Evolutionary conservation across 768 basidiomycete species (phyloP).

Genomic region (Tulasnella calospora): DNA sequence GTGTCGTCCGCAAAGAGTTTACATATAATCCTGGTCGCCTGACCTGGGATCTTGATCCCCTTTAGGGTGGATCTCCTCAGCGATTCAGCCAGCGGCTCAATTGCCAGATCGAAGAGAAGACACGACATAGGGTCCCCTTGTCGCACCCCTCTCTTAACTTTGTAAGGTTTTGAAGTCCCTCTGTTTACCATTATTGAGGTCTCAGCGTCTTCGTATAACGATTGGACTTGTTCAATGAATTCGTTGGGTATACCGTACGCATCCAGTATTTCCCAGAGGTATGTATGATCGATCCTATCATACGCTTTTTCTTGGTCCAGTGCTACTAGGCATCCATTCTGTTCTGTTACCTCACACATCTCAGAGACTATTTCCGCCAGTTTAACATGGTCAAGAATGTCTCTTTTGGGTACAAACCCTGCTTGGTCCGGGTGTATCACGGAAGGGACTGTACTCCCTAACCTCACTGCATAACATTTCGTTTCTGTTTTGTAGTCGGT

Average conservation of each 20-base stretch:
- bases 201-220: too few relatives aligned
- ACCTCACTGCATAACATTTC: background rate
- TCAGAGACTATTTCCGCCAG: constrained; percentile 20
- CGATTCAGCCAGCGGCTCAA: constrained; percentile 15
- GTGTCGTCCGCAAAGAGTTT: constrained; percentile 34
- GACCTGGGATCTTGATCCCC: constrained; percentile 24
- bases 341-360: constrained; percentile 13
- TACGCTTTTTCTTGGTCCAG: constrained; percentile 25
- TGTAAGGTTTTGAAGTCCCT: too few relatives aligned
- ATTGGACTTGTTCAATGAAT: too few relatives aligned
- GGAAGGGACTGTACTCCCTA: background rate
- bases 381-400: constrained; percentile 24
- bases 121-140: constrained; percentile 27
- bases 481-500: constrained; percentile 23
- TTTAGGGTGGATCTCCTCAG: constrained; percentile 6
- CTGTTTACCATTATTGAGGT: too few relatives aligned
- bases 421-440: constrained; percentile 23
- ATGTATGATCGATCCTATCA: constrained; percentile 19
- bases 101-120: background rate
- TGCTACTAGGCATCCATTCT: constrained; percentile 16
- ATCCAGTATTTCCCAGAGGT: constrained; percentile 18
- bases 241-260: background rate
- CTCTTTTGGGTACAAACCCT: constrained; percentile 20
- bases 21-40: background rate
- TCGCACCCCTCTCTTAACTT: constrained; percentile 20